Base-by-base conservation (phyloP, 208 protist genomes). In the Acanthamoeba healyi region DNA sequence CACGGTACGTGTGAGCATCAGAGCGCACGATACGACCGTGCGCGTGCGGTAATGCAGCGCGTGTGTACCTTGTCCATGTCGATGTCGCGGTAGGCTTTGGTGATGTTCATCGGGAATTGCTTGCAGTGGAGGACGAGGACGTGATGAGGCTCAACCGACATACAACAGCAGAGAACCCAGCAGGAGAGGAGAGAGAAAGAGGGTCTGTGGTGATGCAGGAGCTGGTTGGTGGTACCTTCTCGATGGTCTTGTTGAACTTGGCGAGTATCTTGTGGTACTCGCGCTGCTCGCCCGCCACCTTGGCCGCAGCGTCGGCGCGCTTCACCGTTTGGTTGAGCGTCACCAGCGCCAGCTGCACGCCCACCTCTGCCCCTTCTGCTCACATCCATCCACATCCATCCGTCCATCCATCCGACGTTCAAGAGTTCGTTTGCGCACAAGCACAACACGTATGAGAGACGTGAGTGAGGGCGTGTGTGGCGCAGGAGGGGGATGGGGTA, bases 241-340 rank as follows among this genome's bases (percentile, higher is more conserved):
- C 84, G 58, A 91, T 91, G 58, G 84, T 91, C 58, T 91, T 91
- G 49, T 63, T 74, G 58, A 91, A 91, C 58, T 91, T 91, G 58
- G 84, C 15, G 84, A 91, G 84, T 6, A 91, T 72, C 40, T 91
- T 91, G 58, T 91, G 84, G 58, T 91, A 91, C 84, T 91, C 84
- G 6, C 38, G 29, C 22, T 91, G 84, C 42, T 91, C 84, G 15
- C 10, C 84, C 4, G 84, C 84, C 34, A 91, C 84, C 84, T 91
- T 91, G 7, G 84, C 9, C 1, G 84, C 34, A 17, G 58, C 54
- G n/a, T 91, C 58, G 84, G 84, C 84, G 19, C 58, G 49, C 58
- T 91, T 91, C 22, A 91, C 26, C 9, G 36, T 17, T 24, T 91
- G 84, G 22, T 72, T 91, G 84, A 91, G 84, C 49, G 84, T 72